Percentiles rank a stretch among this genome's conserved stretches.
These are phyloP conservation scores for Actinomucor elegans DNA, from an alignment of 371 early-diverging fungal species.

Conservation along the genomic window DNA sequence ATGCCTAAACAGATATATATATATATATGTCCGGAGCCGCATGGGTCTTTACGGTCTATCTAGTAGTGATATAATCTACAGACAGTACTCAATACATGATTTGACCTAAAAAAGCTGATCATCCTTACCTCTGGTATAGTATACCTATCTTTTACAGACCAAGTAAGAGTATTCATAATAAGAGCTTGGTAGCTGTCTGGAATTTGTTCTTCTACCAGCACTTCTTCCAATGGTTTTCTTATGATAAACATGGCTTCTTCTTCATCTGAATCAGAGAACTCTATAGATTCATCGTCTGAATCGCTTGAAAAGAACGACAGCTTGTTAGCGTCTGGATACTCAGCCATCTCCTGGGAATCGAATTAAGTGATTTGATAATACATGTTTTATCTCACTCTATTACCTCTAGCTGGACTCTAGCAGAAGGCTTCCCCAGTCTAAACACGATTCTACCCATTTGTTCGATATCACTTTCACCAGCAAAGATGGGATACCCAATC, in stretches of 20 bases:
- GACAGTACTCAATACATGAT: too few species aligned
- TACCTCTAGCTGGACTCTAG: slow-evolving; percentile 23
- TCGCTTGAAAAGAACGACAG: slow-evolving; percentile 34
- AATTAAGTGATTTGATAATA: too few species aligned
- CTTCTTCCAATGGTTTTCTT: slow-evolving; percentile 28
- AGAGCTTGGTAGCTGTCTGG: slow-evolving; percentile 9
- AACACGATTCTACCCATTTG: slow-evolving; percentile 41
- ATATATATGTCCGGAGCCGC: too few species aligned
- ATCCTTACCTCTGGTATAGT: slow-evolving; percentile 21
- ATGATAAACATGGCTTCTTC: slow-evolving; percentile 30
- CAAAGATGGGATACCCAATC: slow-evolving; percentile 33
- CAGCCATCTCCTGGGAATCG: slow-evolving; percentile 44
- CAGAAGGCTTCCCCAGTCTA: slow-evolving; percentile 33
- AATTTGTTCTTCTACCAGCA: slow-evolving; percentile 35
- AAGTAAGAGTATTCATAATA: slow-evolving; percentile 27
- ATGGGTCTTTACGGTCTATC: too few species aligned
- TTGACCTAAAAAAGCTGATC: too few species aligned
- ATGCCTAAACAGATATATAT: too few species aligned
- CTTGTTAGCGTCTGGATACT: slow-evolving; percentile 44
- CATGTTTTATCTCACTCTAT: background rate
- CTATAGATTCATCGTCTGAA: background rate
- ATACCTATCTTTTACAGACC: slow-evolving; percentile 33
- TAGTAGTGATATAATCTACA: too few species aligned
- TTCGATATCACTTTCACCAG: slow-evolving; percentile 45
- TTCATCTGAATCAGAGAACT: slow-evolving; percentile 2